These are phyloP conservation scores for Mycosphaerella sp. DNA, from an alignment of 2,329 filamentous ascomycete species.

Conservation along the genomic window DNA sequence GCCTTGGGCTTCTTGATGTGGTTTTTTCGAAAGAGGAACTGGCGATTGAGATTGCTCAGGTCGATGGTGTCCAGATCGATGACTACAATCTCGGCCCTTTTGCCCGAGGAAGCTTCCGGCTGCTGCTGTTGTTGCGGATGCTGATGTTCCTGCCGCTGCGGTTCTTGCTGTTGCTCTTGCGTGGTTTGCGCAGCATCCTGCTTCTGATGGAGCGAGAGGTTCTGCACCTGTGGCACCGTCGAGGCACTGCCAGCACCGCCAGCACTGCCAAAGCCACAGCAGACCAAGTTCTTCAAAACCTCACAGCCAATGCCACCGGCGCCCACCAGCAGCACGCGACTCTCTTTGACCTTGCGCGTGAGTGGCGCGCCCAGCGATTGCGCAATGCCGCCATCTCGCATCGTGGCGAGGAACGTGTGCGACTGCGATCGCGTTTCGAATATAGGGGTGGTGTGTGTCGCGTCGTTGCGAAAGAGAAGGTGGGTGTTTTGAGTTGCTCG, in stretches of 20 bases:
- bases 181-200: slow-evolving; percentile 5
- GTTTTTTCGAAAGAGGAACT: slow-evolving; percentile 93
- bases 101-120: not conserved
- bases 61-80: slow-evolving; percentile 99
- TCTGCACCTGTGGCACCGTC: not conserved
- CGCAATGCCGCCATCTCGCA: slow-evolving; percentile 46
- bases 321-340: slow-evolving; percentile 73
- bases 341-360: slow-evolving; percentile 32
- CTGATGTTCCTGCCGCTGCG: no score
- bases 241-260: not conserved
- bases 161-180: not conserved
- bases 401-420: slow-evolving; percentile 24
- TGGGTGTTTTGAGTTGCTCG: no score
- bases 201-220: not conserved
- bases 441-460: not conserved
- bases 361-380: slow-evolving; percentile 66
- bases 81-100: slow-evolving; percentile 65
- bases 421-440: not conserved
- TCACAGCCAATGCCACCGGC: slow-evolving; percentile 97
- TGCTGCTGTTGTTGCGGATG: not conserved
- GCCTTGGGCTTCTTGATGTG: slow-evolving; percentile 98
- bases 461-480: not conserved
- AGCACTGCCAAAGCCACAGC: slow-evolving; percentile 68
- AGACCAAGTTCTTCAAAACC: slow-evolving; percentile 89
- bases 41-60: slow-evolving; percentile 91